Base-by-base conservation (phyloP, 2,329 filamentous ascomycete genomes). In the Pestalotiopsis sp. region DNA sequence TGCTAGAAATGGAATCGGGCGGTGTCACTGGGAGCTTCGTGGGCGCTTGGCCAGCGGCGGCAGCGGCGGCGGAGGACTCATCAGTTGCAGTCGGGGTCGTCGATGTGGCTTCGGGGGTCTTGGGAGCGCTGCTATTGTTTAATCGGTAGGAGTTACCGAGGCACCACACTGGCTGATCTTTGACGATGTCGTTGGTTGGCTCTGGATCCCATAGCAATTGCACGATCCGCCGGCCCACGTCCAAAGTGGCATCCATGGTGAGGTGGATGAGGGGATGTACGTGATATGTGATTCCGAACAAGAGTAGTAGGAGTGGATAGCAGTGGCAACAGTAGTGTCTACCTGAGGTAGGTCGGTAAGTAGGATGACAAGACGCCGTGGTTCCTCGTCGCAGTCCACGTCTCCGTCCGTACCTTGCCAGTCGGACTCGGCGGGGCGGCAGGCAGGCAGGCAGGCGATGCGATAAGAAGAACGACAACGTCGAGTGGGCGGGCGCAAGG, bases 161-260 rank as follows among this genome's bases (percentile, higher is more conserved):
- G 76, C 94, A 97, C 95, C 95, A 98, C 71, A 97, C 93, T 13
- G 93, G 89, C 41, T 89, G 85, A 71, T 90, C 86, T 49, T 87
- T 85, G 69, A 83, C 79, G 68, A 90, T 85, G 78, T 97, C 91
- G 81, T 98, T 97, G 71, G 88, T 89, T 5, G 94, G 95, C 72
- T 95, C 91, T 0, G 94, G 94, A 75, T 98, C 95, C 92, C 94
- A 97, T 77, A 98, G 91, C 83, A 93, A 94, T 81, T 95, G 93
- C 70, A 98, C 91, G 74, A 98, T 90, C 72, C 92, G 92, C 73
- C 92, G 91, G 73, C 92, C 89, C 70, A 97, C 84, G 76, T 97
- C 93, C 68, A 92, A 89, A 68, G 87, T 90, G 20, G 76, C 72
- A 59, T 78, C 77, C 77, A 79, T 79, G 38, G 59, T 70, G 69